Conservation (phyloP, 2,329 filamentous ascomycete genomes). For the Chalaropsis ovoidea region DNA sequence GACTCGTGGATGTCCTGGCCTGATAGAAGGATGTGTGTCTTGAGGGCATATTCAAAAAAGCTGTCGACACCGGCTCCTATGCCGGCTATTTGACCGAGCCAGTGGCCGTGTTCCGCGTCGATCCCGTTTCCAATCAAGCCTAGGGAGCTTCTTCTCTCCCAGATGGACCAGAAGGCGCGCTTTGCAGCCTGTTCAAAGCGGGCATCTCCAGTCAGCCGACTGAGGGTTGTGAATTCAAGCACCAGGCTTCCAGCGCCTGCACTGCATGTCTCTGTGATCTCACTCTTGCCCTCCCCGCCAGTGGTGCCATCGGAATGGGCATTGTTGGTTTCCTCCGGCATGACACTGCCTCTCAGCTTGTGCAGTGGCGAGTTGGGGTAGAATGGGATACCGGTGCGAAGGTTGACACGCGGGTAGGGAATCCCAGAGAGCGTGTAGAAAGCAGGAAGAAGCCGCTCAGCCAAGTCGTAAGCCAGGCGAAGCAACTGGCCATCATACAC, state of each 20-base stretch:
- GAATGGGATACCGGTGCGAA: conserved; percentile 83
- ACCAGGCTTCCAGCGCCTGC: conserved; percentile 93
- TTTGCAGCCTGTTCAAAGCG: conserved; percentile 88
- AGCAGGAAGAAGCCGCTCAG: conserved; percentile 72
- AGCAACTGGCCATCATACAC: conserved; percentile 82
- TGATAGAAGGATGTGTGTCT: conserved; percentile 83
- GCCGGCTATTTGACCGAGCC: conserved; percentile 81
- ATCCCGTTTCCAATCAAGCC: conserved; percentile 85
- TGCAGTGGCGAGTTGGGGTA: conserved; percentile 79
- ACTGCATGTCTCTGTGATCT: conserved; percentile 93
- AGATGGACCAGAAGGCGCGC: conserved; percentile 94
- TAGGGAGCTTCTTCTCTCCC: conserved; percentile 73
- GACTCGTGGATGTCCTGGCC: conserved; percentile 52
- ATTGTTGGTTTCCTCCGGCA: conserved; percentile 5
- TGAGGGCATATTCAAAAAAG: conserved; percentile 97
- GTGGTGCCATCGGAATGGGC: neutral
- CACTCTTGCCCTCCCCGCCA: conserved; percentile 31
- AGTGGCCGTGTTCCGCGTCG: conserved; percentile 80
- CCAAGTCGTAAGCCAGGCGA: conserved; percentile 78
- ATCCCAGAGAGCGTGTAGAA: conserved; percentile 87
- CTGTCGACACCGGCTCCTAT: conserved; percentile 95
- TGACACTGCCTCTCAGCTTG: conserved; percentile 34
- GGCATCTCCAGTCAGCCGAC: conserved; percentile 71
- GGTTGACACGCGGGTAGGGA: conserved; percentile 88
- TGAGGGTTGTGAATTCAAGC: conserved; percentile 84